Conservation (phyloP, 23 red algal genomes). For the Gracilaria domingensis region DNA sequence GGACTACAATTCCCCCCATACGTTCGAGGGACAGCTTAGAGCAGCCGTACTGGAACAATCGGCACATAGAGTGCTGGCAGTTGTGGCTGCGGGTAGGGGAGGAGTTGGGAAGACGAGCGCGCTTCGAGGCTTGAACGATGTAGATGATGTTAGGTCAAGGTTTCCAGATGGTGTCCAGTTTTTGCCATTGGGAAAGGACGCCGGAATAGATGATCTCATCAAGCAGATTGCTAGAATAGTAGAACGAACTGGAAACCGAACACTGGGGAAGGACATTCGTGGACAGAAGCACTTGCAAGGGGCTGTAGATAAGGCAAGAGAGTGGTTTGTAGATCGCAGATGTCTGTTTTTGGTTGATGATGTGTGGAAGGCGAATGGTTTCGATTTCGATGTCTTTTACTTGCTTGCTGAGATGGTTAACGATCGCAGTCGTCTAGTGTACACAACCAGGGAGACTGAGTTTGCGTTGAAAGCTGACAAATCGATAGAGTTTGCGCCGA, state of each 20-base stretch:
- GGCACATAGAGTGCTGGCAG: neutral
- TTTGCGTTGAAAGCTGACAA: neutral
- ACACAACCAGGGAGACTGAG: too few species aligned
- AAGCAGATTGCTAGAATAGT: neutral
- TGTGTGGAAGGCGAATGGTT: neutral
- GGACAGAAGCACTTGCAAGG: neutral
- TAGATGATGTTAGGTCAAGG: neutral
- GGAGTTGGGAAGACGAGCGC: neutral
- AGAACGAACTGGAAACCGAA: neutral
- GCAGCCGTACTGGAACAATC: neutral
- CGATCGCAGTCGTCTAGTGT: too few species aligned
- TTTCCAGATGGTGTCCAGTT: conserved; percentile 16
- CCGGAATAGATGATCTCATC: neutral
- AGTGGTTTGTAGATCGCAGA: neutral
- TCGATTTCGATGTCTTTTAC: too few species aligned
- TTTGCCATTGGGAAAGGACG: neutral
- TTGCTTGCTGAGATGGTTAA: too few species aligned
- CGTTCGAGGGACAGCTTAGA: neutral
- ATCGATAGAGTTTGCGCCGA: neutral
- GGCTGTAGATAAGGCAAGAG: too few species aligned
- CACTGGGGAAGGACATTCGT: neutral
- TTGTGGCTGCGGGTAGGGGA: neutral
- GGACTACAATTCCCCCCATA: neutral
- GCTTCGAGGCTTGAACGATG: neutral
- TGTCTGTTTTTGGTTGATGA: neutral